These are phyloP conservation scores for Alternaria sp. DNA, from an alignment of 2,329 filamentous ascomycete genomes.

Conservation along the genomic window DNA sequence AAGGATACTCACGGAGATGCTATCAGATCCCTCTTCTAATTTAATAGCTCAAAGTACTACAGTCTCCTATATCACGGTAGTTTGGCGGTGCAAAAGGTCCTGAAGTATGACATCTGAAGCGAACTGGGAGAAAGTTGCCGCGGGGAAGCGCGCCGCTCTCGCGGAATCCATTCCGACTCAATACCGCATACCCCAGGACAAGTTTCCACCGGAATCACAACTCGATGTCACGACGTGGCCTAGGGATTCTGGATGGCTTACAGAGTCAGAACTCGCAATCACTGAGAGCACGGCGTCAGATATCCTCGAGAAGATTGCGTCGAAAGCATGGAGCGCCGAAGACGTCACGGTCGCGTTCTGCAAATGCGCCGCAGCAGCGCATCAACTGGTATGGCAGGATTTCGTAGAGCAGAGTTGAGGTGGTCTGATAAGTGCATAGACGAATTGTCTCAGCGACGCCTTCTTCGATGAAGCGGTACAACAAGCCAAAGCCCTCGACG, in stretches of 20 bases:
- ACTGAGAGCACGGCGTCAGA: slow-evolving; percentile 52
- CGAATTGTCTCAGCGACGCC: slow-evolving; percentile 66
- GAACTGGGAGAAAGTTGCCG: slow-evolving; percentile 55
- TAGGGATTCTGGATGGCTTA: slow-evolving; percentile 65
- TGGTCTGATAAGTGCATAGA: slow-evolving; percentile 46
- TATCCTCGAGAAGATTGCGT: slow-evolving; percentile 51
- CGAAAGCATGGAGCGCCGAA: slow-evolving; percentile 57
- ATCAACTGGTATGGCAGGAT: slow-evolving; percentile 55
- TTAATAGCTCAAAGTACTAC: not conserved
- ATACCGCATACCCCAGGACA: slow-evolving; percentile 61
- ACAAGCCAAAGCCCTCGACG: slow-evolving; percentile 60
- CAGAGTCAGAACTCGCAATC: slow-evolving; percentile 57
- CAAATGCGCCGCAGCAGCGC: slow-evolving; percentile 61
- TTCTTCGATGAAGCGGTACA: slow-evolving; percentile 62
- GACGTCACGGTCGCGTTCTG: slow-evolving; percentile 62
- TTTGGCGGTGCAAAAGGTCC: not conserved
- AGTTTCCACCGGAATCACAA: slow-evolving; percentile 62
- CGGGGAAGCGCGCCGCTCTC: slow-evolving; percentile 53
- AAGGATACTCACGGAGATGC: not conserved
- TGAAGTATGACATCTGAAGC: slow-evolving; percentile 6
- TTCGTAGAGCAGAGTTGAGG: not conserved
- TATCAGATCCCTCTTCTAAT: not conserved
- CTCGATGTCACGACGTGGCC: slow-evolving; percentile 65
- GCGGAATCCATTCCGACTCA: slow-evolving; percentile 62
- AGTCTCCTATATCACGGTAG: not conserved